Evolutionary conservation across 2,329 filamentous ascomycete genomes (phyloP).

Genomic region (Colletotrichum lini): DNA sequence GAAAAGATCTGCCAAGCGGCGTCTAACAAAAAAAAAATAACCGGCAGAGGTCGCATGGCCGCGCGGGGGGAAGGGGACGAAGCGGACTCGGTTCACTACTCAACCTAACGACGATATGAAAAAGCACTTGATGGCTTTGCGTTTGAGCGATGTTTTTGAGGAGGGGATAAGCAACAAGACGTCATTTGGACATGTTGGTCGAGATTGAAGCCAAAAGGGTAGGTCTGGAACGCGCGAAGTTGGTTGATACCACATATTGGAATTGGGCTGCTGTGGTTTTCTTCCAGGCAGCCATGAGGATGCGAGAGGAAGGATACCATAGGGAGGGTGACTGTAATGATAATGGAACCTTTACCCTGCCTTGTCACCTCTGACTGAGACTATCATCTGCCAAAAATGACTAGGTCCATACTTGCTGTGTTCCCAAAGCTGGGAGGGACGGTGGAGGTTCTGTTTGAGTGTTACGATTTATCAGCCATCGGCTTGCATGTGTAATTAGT

Average conservation of each 20-base stretch:
- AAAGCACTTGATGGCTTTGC: constrained; percentile 41
- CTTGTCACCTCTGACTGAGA: not conserved
- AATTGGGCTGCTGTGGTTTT: constrained; percentile 31
- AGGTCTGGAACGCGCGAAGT: constrained; percentile 33
- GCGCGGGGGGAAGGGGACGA: not conserved
- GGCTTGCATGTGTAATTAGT: not conserved
- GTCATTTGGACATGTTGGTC: constrained; percentile 28
- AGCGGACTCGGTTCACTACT: constrained; percentile 34
- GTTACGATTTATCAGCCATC: constrained; percentile 11
- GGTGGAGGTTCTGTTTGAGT: too few relatives aligned
- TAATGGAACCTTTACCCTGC: constrained; percentile 33
- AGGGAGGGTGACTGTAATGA: constrained; percentile 37
- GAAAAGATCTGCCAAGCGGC: constrained; percentile 24
- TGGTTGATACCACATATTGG: constrained; percentile 41
- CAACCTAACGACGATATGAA: constrained; percentile 42
- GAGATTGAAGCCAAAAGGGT: constrained; percentile 8
- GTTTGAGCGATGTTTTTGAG: constrained; percentile 40
- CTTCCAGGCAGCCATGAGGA: constrained; percentile 19
- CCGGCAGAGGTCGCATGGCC: constrained; percentile 1
- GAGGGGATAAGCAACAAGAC: constrained; percentile 8
- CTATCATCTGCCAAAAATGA: not conserved
- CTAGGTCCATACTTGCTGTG: not conserved
- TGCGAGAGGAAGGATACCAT: constrained; percentile 30
- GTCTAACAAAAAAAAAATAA: constrained; percentile 8
- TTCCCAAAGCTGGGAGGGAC: not conserved